Evolutionary conservation across 106 monocot species (phyloP), one percentile per base, ranked within the genome.

Genomic region (Dioscorea zingiberensis): DNA sequence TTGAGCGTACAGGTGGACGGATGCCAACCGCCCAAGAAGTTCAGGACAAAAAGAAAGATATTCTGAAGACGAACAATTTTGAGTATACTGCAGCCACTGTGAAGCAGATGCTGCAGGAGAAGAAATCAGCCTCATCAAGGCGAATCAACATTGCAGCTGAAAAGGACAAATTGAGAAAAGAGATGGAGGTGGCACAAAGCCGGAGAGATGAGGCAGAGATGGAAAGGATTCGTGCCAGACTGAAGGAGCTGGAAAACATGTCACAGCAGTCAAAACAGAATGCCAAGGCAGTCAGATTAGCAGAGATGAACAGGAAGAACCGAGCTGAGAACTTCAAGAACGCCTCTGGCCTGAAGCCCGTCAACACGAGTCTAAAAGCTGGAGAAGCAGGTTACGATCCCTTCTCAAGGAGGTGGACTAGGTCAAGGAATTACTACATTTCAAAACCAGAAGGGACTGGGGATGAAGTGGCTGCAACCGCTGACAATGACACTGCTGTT

Each of bases 301-400:
- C 87, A 30, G 94, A 87, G 67, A 94, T 94, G 94, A 94, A 94
- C 64, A 78, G 77, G 63, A 90, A 69, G 67, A 94, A 94, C 60
- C 74, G 87, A 46, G 90, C 76, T 48, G 94, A 94, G 62, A 94
- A 94, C 74, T 94, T 94, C 66, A 84, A 73, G 76, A 94, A 94
- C 59, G 90, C 90, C 13, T 94, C 90, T 1, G 87, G 90, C 59
- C 11, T 80, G 76, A 90, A 84, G 59, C 94, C 90, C 13, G 86
- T 90, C 13, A 94, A 90, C 67, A 79, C 77, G 0, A 70, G 78
- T 45, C 76, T 94, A 29, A 94, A 94, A 71, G 87, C 74, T 24
- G 94, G 94, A 13, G 87, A 94, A 58, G 94, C 90, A 21, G 94
- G 94, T 24, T 94, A 94, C 61, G 94, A 94, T 59, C 90, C 94